Conservation (phyloP, 768 basidiomycete genomes). For the Termitomyces sp. region DNA sequence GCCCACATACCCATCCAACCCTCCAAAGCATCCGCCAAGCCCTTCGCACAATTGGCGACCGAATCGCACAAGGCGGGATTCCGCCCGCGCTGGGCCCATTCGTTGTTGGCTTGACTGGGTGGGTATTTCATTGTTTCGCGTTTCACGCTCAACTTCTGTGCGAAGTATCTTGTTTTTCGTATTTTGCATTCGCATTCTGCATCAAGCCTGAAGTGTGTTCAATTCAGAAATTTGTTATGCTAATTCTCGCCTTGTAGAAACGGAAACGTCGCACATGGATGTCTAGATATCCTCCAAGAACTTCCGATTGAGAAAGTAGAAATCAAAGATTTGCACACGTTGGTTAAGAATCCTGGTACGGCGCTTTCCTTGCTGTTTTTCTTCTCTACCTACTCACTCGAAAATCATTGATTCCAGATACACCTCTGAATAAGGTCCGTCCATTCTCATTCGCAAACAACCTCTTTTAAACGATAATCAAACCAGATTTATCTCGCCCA, state of each 20-base stretch:
- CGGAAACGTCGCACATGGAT: slow-evolving; percentile 82
- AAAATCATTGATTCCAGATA: slow-evolving; percentile 32
- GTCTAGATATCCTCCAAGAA: slow-evolving; percentile 66
- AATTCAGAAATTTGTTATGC: background rate
- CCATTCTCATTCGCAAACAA: background rate
- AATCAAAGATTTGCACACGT: slow-evolving; percentile 51
- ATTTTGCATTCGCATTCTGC: too few species aligned
- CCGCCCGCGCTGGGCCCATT: slow-evolving; percentile 70
- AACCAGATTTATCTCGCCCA: slow-evolving; percentile 78
- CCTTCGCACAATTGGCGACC: slow-evolving; percentile 54
- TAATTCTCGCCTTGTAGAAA: slow-evolving; percentile 36
- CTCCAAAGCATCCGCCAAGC: slow-evolving; percentile 49
- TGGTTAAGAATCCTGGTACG: slow-evolving; percentile 40
- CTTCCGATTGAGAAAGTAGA: slow-evolving; percentile 61
- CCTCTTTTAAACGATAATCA: background rate
- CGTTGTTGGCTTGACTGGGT: slow-evolving; percentile 84
- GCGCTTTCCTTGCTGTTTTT: background rate
- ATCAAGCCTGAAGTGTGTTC: too few species aligned
- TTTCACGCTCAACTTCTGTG: too few species aligned
- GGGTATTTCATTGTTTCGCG: slow-evolving; percentile 16
- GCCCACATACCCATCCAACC: slow-evolving; percentile 72
- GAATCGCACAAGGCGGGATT: slow-evolving; percentile 55
- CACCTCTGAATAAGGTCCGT: slow-evolving; percentile 55
- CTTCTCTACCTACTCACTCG: slow-evolving; percentile 9
- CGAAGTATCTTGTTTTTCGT: too few species aligned